phyloP scores from a whole-genome alignment of 805 yeast species.

The Zygosaccharomyces lentus region DNA sequence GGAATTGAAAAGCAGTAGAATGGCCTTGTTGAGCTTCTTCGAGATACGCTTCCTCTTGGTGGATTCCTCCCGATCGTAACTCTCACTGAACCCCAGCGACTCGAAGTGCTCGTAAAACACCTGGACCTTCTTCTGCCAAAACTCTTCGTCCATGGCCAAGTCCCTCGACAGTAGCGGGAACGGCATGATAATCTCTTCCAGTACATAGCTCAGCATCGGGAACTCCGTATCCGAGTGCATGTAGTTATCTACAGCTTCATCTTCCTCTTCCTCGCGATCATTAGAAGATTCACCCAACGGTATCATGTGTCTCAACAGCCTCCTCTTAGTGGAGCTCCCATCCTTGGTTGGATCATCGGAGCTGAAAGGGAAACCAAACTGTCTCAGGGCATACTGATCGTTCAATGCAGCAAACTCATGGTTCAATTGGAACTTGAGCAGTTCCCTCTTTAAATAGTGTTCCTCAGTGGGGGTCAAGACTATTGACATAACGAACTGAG shows the following conservation, averaged over 20 bases:
- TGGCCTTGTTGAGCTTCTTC: slow-evolving; percentile 54
- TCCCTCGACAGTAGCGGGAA: slow-evolving; percentile 67
- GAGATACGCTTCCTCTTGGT: slow-evolving; percentile 65
- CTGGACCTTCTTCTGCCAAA: slow-evolving; percentile 80
- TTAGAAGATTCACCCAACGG: neutral
- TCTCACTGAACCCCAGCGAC: slow-evolving; percentile 61
- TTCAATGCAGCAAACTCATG: slow-evolving; percentile 59
- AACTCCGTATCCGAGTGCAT: slow-evolving; percentile 36
- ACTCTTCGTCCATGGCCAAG: slow-evolving; percentile 46
- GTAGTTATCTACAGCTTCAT: neutral
- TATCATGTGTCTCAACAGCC: slow-evolving; percentile 1
- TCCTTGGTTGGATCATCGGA: slow-evolving; percentile 38
- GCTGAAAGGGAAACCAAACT: slow-evolving; percentile 76
- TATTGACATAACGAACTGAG: slow-evolving; percentile 7
- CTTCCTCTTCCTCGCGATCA: neutral
- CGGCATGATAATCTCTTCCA: slow-evolving; percentile 55
- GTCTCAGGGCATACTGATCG: slow-evolving; percentile 57
- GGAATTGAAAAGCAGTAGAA: slow-evolving; percentile 69
- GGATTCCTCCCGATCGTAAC: slow-evolving; percentile 71
- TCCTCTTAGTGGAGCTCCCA: neutral
- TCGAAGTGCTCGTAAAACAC: slow-evolving; percentile 78
- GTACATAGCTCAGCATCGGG: slow-evolving; percentile 67
- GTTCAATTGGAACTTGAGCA: slow-evolving; percentile 57
- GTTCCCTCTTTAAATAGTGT: slow-evolving; percentile 81
- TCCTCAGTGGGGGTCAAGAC: slow-evolving; percentile 61